phyloP scores from a whole-genome alignment of 2,329 filamentous ascomycete genomes.

The Epichloe aotearoae region DNA sequence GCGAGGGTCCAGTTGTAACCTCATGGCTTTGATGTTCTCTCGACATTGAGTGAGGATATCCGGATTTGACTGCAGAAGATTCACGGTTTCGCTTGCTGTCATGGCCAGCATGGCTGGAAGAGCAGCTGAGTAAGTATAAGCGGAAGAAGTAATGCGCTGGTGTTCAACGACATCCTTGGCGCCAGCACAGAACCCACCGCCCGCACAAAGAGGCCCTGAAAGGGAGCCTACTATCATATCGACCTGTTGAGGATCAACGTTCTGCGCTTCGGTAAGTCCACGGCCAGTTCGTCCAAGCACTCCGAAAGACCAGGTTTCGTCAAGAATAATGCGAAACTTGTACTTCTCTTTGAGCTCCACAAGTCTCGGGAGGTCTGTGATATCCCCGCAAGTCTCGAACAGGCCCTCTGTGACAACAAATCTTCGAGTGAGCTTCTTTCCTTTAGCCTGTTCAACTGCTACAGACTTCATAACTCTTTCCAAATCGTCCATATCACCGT shows the following conservation, averaged over 20 bases:
- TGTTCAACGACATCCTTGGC: constrained; percentile 87
- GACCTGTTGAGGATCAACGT: constrained; percentile 82
- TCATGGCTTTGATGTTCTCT: constrained; percentile 78
- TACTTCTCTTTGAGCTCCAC: constrained; percentile 91
- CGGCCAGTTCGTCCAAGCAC: constrained; percentile 83
- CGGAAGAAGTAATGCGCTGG: constrained; percentile 81
- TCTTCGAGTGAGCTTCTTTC: constrained; percentile 76
- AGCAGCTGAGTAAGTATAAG: constrained; percentile 93
- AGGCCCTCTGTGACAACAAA: constrained; percentile 95
- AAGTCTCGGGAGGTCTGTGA: constrained; percentile 71
- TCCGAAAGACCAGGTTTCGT: constrained; percentile 96
- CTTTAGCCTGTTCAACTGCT: constrained; percentile 69
- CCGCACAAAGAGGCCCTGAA: constrained; percentile 77
- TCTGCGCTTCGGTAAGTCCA: constrained; percentile 89
- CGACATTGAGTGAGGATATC: constrained; percentile 67
- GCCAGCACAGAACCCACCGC: constrained; percentile 91
- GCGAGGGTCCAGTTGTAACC: constrained; percentile 74
- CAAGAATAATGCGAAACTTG: constrained; percentile 94
- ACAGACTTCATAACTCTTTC: constrained; percentile 76
- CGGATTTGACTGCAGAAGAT: constrained; percentile 73
- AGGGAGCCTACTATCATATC: constrained; percentile 97
- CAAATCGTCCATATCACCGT: constrained; percentile 91
- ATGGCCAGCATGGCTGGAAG: constrained; percentile 87
- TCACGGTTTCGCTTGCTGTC: constrained; percentile 85
- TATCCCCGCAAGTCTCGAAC: constrained; percentile 83